Evolutionary conservation across 176 grass and related monocot genomes (phyloP).

Genomic region (Saccharum officinarum): DNA sequence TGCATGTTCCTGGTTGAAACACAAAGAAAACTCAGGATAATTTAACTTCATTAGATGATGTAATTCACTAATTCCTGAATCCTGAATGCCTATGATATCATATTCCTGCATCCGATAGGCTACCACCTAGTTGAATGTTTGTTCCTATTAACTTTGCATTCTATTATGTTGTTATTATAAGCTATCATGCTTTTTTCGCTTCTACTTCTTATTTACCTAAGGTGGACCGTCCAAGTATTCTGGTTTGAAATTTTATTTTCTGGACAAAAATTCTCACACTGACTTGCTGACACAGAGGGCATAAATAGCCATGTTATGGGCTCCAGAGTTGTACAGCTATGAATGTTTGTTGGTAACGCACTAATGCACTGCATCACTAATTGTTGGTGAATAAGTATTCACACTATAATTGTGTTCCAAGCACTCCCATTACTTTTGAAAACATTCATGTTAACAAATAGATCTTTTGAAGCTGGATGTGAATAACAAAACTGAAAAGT

Average conservation of each 20-base stretch:
- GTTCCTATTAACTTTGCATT: neutral
- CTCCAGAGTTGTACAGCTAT: neutral
- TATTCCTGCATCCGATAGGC: neutral
- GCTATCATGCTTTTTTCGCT: neutral
- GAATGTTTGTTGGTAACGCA: neutral
- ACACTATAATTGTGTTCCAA: neutral
- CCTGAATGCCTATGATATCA: constrained; percentile 12
- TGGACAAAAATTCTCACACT: neutral
- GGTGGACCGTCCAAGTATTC: neutral
- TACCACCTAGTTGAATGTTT: neutral
- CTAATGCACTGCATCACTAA: neutral
- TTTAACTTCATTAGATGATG: neutral
- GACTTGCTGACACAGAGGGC: neutral
- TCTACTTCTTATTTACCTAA: neutral
- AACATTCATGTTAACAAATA: neutral
- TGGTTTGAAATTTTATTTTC: constrained; percentile 10
- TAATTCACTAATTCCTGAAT: constrained; percentile 13
- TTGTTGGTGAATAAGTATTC: neutral
- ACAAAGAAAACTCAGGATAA: neutral
- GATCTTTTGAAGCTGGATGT: neutral
- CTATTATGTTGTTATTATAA: neutral
- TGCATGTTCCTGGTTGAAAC: neutral
- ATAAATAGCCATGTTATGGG: neutral
- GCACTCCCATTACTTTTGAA: neutral
- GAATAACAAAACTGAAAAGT: constrained; percentile 7